A percentile compares a stretch with the other conserved stretches of the same genome.
Evolutionary conservation across 768 basidiomycete genomes (phyloP).

Genomic region (Solioccasus polychromus): DNA sequence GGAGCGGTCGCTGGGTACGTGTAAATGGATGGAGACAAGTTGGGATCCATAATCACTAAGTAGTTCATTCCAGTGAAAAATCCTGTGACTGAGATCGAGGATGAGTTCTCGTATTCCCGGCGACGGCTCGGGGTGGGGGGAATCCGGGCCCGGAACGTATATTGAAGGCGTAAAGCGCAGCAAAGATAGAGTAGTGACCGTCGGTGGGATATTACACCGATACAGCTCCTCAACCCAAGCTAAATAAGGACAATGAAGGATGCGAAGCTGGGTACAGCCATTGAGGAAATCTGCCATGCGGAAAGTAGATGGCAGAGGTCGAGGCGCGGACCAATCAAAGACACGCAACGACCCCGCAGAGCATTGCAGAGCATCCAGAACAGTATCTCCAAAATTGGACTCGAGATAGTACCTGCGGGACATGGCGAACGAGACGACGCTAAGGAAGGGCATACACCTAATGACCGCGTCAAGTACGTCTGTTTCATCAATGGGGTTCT

Average conservation of each 20-base stretch:
- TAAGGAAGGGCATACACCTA: constrained; percentile 15
- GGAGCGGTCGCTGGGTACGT: background rate
- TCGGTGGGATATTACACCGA: constrained; percentile 2
- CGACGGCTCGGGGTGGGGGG: too few relatives aligned
- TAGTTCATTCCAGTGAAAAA: constrained; percentile 13
- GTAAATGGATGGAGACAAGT: constrained; percentile 18
- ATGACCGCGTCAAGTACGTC: constrained; percentile 12
- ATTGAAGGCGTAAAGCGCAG: background rate
- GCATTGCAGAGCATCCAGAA: constrained; percentile 16
- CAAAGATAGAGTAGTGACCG: constrained; percentile 16
- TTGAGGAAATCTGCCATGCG: constrained; percentile 4
- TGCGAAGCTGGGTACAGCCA: constrained; percentile 14
- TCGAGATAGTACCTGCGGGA: background rate
- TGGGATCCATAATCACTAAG: constrained; percentile 11
- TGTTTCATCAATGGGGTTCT: background rate
- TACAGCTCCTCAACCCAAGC: constrained; percentile 7
- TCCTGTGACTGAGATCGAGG: background rate
- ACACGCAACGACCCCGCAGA: constrained; percentile 19
- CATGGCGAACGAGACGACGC: constrained; percentile 19
- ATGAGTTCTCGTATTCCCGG: constrained; percentile 22
- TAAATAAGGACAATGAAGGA: constrained; percentile 13
- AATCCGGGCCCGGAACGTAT: too few relatives aligned
- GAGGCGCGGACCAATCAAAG: background rate
- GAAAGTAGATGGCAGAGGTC: background rate
- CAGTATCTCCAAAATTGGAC: background rate